Percentiles rank a stretch among this genome's conserved stretches.
phyloP scores from a whole-genome alignment of 495 filamentous ascomycete genomes.

The Daldinia childiae region DNA sequence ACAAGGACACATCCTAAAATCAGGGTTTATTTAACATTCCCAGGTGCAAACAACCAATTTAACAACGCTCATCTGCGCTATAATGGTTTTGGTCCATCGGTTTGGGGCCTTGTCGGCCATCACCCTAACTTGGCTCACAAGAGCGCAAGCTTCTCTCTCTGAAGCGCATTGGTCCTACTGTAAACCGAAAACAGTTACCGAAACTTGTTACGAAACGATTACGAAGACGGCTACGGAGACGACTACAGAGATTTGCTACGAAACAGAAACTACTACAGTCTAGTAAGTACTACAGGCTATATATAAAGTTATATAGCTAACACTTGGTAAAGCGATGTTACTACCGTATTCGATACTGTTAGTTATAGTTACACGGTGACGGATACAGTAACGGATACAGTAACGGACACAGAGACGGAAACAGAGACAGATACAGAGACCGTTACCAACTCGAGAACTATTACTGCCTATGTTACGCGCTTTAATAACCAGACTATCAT shows the following conservation, averaged over 20 bases:
- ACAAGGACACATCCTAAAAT: conserved; percentile 23
- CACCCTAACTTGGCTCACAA: conserved; percentile 26
- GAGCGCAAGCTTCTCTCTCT: conserved; percentile 11
- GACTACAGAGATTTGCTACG: conserved; percentile 18
- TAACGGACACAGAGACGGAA: not conserved
- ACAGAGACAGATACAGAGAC: not conserved
- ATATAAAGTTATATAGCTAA: conserved; percentile 19
- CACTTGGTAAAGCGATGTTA: conserved; percentile 15
- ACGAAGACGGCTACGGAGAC: conserved; percentile 14
- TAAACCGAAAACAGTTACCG: conserved; percentile 28
- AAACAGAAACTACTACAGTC: conserved; percentile 35
- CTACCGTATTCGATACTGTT: conserved; percentile 32
- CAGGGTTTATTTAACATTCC: not conserved
- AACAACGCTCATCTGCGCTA: conserved; percentile 10
- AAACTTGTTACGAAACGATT: conserved; percentile 28
- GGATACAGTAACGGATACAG: not conserved
- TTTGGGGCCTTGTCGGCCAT: conserved; percentile 36
- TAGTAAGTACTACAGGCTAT: conserved; percentile 31
- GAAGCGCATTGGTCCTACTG: conserved; percentile 24
- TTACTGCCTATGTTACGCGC: conserved; percentile 8
- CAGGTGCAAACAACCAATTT: not conserved
- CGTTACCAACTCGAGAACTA: not conserved
- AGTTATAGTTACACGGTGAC: conserved; percentile 4
- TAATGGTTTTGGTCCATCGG: conserved; percentile 33
- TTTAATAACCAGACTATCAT: conserved; percentile 21